These are phyloP conservation scores for Forsythia suspensa DNA, from an alignment of 257 asterid species.

Conservation along the genomic window DNA sequence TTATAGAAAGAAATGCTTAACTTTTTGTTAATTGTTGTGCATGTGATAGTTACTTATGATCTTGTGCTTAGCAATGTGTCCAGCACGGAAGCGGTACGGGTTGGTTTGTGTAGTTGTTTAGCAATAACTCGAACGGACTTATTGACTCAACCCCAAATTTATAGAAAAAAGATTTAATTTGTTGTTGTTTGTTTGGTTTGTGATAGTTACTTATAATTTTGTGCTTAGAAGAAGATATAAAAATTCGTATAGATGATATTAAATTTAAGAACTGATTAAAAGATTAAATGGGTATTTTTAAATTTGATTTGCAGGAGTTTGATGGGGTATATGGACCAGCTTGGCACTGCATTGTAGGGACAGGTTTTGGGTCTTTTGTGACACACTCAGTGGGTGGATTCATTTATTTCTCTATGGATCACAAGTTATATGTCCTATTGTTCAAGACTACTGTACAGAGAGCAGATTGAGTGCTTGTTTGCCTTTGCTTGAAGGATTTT, in stretches of 20 bases:
- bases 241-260: no score
- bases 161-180: background rate
- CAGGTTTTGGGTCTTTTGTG: constrained; percentile 85
- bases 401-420: constrained; percentile 87
- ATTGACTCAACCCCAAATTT: background rate
- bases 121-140: background rate
- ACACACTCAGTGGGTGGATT: constrained; percentile 88
- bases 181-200: background rate
- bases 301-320: constrained; percentile 59
- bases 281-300: constrained; percentile 9
- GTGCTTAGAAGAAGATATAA: background rate
- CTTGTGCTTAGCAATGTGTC: background rate
- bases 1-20: background rate
- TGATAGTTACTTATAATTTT: no score
- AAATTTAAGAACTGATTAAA: background rate
- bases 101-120: background rate
- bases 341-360: constrained; percentile 89
- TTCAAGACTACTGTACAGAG: constrained; percentile 86
- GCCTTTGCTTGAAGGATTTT: no score
- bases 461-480: constrained; percentile 38
- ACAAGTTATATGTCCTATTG: constrained; percentile 65
- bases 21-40: background rate
- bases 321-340: constrained; percentile 91
- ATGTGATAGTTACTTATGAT: background rate
- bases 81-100: background rate